Conservation (phyloP, 2,329 filamentous ascomycete genomes). For the Xylaria sp. region DNA sequence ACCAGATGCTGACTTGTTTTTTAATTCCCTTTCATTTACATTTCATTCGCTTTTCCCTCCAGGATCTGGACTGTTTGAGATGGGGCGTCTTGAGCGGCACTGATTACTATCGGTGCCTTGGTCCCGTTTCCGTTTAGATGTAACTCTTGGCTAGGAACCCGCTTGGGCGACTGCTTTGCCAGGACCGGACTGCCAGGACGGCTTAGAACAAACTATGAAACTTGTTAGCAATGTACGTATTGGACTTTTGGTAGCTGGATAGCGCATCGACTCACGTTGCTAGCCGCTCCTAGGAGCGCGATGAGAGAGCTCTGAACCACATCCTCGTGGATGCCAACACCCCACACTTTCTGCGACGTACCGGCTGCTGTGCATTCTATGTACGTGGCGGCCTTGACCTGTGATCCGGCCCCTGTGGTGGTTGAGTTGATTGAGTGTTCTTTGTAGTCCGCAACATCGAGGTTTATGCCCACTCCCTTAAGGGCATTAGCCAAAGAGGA, state of each 20-base stretch:
- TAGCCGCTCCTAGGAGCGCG: conserved; percentile 83
- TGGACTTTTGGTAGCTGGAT: neutral
- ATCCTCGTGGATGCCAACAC: conserved; percentile 90
- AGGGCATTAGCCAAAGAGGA: conserved; percentile 87
- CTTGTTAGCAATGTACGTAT: neutral
- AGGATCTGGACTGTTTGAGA: conserved; percentile 44
- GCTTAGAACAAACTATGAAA: conserved; percentile 71
- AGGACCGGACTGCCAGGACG: conserved; percentile 71
- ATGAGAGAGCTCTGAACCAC: conserved; percentile 89
- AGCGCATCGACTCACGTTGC: conserved; percentile 68
- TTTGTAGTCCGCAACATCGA: conserved; percentile 94
- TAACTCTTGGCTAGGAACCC: conserved; percentile 49
- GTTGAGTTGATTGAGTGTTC: conserved; percentile 76
- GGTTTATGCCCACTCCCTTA: conserved; percentile 76
- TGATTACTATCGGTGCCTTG: conserved; percentile 29
- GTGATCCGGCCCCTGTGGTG: conserved; percentile 65
- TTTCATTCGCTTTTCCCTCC: conserved; percentile 49
- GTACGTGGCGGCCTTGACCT: conserved; percentile 93
- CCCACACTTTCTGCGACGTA: conserved; percentile 79
- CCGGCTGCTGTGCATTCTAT: conserved; percentile 81
- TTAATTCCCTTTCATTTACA: conserved; percentile 27
- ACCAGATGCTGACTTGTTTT: neutral
- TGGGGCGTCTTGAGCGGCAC: conserved; percentile 34
- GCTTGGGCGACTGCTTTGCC: conserved; percentile 62
- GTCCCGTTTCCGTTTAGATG: conserved; percentile 41